Conservation (phyloP, 2,329 filamentous ascomycete genomes). For the Fusarium lyarnte region DNA sequence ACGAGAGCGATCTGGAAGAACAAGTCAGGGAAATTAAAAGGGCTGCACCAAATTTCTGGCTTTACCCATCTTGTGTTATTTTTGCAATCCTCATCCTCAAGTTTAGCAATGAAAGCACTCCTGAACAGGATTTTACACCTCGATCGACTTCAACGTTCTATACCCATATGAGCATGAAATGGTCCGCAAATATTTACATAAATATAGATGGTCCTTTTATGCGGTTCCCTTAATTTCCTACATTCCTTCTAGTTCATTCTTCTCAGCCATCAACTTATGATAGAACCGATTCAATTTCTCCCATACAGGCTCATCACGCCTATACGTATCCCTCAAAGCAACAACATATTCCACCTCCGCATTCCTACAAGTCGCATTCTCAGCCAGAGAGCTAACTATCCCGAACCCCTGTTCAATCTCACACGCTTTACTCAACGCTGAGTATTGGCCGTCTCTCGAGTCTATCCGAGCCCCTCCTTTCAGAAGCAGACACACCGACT, state of each 20-base stretch:
- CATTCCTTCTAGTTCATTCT: fast-evolving
- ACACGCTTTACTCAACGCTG: neutral
- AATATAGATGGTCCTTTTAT: neutral
- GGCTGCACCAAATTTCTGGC: neutral
- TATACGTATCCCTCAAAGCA: neutral
- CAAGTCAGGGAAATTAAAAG: neutral
- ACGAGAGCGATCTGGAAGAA: neutral
- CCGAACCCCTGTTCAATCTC: neutral
- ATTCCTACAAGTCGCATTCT: neutral
- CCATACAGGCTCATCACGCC: neutral
- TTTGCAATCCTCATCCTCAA: neutral
- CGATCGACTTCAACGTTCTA: too few species aligned
- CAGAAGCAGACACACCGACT: neutral
- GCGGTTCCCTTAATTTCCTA: fast-evolving
- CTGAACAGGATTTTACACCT: too few species aligned
- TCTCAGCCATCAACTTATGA: neutral
- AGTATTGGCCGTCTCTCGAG: neutral
- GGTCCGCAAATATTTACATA: too few species aligned
- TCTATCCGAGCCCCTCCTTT: neutral
- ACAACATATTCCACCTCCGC: neutral
- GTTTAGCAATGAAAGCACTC: too few species aligned
- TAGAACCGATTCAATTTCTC: neutral
- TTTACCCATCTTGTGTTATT: neutral
- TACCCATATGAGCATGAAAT: too few species aligned
- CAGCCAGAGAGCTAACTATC: neutral